Evolutionary conservation across 208 protist species (phyloP).

Genomic region (Trypanosomatidae sp.): DNA sequence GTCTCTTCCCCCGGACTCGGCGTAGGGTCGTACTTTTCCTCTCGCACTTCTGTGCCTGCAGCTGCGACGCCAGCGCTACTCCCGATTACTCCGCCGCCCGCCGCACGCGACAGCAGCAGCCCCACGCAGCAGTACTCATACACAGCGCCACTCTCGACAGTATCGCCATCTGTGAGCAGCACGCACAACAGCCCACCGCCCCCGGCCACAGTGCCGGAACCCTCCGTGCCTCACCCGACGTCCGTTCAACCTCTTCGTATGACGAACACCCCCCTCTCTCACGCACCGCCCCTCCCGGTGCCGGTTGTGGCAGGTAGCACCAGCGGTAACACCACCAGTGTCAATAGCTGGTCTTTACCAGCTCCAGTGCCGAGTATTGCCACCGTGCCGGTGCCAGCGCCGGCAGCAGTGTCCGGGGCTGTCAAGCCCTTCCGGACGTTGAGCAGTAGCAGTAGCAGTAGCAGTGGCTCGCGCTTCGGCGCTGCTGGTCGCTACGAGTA

Average conservation of each 20-base stretch:
- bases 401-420: background rate
- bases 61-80: background rate
- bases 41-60: background rate
- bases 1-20: background rate
- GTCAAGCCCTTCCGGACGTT: constrained; percentile 9
- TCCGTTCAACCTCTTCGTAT: background rate
- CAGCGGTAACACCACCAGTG: background rate
- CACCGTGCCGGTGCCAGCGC: background rate
- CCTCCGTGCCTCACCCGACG: background rate
- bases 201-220: background rate
- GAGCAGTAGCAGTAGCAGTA: constrained; percentile 26
- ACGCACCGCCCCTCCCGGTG: background rate
- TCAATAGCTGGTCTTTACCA: constrained; percentile 1
- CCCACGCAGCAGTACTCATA: background rate
- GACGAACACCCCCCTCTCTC: background rate
- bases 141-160: background rate
- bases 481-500: constrained; percentile 13
- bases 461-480: constrained; percentile 5
- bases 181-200: background rate
- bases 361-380: background rate
- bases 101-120: constrained; percentile 7
- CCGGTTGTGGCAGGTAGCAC: constrained; percentile 2
- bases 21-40: constrained; percentile 24
- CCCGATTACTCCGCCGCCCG: constrained; percentile 2
- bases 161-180: background rate